Conservation (phyloP, 1,284 basidiomycete species). For the Inonotus hispidus region DNA sequence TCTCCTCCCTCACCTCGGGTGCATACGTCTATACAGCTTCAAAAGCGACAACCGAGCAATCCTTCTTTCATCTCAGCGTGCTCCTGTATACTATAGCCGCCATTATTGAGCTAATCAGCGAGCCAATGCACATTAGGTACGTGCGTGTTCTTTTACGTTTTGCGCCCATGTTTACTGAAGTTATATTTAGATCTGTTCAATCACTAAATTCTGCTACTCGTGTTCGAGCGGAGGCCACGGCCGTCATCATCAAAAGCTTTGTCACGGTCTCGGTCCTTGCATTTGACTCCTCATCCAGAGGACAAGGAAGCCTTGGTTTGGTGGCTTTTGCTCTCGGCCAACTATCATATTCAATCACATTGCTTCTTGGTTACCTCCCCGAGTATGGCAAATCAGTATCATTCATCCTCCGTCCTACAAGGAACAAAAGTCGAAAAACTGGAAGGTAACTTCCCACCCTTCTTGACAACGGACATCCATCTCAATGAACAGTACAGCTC, state of each 20-base stretch:
- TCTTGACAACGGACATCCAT: neutral
- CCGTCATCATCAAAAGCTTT: slow-evolving; percentile 70
- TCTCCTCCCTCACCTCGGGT: slow-evolving; percentile 41
- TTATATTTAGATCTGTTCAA: slow-evolving; percentile 52
- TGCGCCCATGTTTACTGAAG: slow-evolving; percentile 19
- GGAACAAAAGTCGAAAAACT: neutral
- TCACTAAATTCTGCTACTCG: slow-evolving; percentile 61
- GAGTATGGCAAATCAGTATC: slow-evolving; percentile 9
- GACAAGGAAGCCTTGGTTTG: slow-evolving; percentile 47
- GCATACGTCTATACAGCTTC: slow-evolving; percentile 49
- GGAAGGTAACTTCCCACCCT: slow-evolving; percentile 2
- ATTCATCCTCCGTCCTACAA: neutral
- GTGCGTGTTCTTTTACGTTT: slow-evolving; percentile 30
- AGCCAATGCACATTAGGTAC: slow-evolving; percentile 74
- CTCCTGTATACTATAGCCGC: slow-evolving; percentile 69
- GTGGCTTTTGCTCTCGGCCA: slow-evolving; percentile 83
- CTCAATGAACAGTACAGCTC: neutral
- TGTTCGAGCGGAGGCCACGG: slow-evolving; percentile 78
- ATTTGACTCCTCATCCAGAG: slow-evolving; percentile 30
- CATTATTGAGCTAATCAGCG: slow-evolving; percentile 70
- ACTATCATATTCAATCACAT: slow-evolving; percentile 53
- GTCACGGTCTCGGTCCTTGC: slow-evolving; percentile 63
- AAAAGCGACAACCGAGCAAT: slow-evolving; percentile 49
- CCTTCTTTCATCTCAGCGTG: slow-evolving; percentile 60
- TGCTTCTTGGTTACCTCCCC: slow-evolving; percentile 19